A percentile compares a stretch with the other conserved stretches of the same genome.
Conservation (phyloP, 73 alveolate genomes). For the Stentor roeselii region DNA sequence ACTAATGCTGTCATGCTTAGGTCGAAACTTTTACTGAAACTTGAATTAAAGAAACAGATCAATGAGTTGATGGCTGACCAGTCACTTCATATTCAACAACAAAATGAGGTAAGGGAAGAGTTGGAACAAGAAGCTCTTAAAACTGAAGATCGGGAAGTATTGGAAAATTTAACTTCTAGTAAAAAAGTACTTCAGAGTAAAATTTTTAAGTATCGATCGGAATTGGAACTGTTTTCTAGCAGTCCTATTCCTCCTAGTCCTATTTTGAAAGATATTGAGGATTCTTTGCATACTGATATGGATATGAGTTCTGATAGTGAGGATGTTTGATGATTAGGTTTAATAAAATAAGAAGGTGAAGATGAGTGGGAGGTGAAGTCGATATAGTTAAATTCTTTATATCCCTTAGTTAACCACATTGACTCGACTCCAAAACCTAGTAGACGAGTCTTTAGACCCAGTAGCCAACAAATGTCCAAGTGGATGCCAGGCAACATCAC, state of each 20-base stretch:
- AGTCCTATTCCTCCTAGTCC: background rate
- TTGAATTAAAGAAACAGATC: background rate
- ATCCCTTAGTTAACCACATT: background rate
- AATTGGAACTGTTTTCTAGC: background rate
- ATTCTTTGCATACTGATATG: background rate
- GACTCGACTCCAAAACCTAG: constrained; percentile 35
- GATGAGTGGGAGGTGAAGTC: too few species aligned
- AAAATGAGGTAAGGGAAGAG: background rate
- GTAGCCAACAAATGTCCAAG: constrained; percentile 57
- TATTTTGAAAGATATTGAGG: background rate
- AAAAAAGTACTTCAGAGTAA: background rate
- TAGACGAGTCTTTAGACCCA: constrained; percentile 49
- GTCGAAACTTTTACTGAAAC: background rate
- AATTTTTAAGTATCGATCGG: background rate
- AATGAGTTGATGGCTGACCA: background rate
- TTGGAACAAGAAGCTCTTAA: background rate
- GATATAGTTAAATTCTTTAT: too few species aligned
- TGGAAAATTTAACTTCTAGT: background rate
- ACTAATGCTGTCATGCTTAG: background rate
- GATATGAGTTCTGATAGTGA: background rate
- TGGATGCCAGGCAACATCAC: constrained; percentile 73
- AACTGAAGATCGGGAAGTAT: background rate
- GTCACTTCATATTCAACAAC: background rate
- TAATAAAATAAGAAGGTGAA: too few species aligned
- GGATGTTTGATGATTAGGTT: too few species aligned